These are phyloP conservation scores for Penicillium maclennaniae DNA, from an alignment of 495 filamentous ascomycete species.

Conservation along the genomic window DNA sequence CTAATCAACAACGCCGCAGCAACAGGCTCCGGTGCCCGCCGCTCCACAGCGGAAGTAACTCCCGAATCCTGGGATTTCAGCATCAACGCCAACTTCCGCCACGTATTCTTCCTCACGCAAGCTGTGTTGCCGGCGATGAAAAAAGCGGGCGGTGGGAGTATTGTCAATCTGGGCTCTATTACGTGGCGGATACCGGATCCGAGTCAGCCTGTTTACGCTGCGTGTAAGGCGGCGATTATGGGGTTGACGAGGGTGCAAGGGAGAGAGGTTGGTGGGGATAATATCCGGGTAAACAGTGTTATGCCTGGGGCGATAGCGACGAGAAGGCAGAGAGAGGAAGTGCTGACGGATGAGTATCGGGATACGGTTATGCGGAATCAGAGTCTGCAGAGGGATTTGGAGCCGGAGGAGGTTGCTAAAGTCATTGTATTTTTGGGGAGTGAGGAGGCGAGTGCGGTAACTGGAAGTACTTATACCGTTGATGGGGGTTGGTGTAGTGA, in stretches of 20 bases:
- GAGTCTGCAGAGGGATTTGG: constrained; percentile 38
- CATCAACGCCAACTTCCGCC: constrained; percentile 27
- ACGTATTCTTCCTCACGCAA: constrained; percentile 37
- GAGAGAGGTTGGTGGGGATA: constrained; percentile 11
- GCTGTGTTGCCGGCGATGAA: constrained; percentile 26
- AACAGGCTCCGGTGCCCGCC: constrained; percentile 11
- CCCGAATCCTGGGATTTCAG: constrained; percentile 24
- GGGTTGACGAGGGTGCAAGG: constrained; percentile 21
- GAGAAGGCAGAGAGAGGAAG: constrained; percentile 39
- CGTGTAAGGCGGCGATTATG: constrained; percentile 30
- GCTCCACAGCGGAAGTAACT: constrained; percentile 22
- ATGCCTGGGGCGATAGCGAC: constrained; percentile 30
- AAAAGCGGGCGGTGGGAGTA: constrained; percentile 16
- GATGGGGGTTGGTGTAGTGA: constrained; percentile 31
- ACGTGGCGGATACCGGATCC: constrained; percentile 27
- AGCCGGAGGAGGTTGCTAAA: constrained; percentile 45
- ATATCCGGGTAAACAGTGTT: constrained; percentile 25
- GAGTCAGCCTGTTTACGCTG: constrained; percentile 17
- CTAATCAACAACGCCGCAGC: constrained; percentile 40
- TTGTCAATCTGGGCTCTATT: constrained; percentile 30
- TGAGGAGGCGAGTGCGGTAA: constrained; percentile 48
- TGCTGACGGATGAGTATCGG: constrained; percentile 42
- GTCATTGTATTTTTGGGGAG: constrained; percentile 51
- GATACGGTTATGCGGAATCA: constrained; percentile 34
- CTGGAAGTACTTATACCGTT: constrained; percentile 35